Conservation (phyloP, 768 basidiomycete genomes). For the Leccinum broughii region DNA sequence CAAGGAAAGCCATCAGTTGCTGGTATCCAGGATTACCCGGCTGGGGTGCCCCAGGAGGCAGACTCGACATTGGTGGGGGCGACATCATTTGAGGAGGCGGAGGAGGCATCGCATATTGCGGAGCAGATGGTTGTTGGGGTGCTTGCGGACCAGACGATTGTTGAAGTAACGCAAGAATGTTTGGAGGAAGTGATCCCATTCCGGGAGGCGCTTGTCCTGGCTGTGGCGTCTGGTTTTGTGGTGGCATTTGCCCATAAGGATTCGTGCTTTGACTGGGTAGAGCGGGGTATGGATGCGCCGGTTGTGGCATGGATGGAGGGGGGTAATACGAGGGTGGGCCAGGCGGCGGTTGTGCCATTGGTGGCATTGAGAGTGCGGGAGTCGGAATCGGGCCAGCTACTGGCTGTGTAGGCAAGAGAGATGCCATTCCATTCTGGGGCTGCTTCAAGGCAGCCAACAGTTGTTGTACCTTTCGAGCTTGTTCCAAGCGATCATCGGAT, state of each 20-base stretch:
- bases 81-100: slow-evolving; percentile 47
- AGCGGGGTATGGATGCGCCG: slow-evolving; percentile 22
- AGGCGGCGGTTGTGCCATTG: slow-evolving; percentile 30
- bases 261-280: slow-evolving; percentile 21
- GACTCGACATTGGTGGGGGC: slow-evolving; percentile 41
- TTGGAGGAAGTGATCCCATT: slow-evolving; percentile 55
- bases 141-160: slow-evolving; percentile 42
- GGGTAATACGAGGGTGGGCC: slow-evolving; percentile 45
- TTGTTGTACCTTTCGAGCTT: slow-evolving; percentile 85
- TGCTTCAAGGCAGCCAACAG: slow-evolving; percentile 80
- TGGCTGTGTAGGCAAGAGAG: slow-evolving; percentile 26
- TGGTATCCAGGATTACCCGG: slow-evolving; percentile 51
- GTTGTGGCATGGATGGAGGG: slow-evolving; percentile 36
- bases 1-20: slow-evolving; percentile 70
- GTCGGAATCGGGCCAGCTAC: slow-evolving; percentile 39
- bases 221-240: slow-evolving; percentile 32
- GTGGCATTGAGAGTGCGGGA: slow-evolving; percentile 36
- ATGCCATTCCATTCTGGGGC: slow-evolving; percentile 42
- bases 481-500: slow-evolving; percentile 79
- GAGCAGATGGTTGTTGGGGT: slow-evolving; percentile 31
- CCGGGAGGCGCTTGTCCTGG: slow-evolving; percentile 37
- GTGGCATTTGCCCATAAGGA: slow-evolving; percentile 33
- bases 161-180: slow-evolving; percentile 68
- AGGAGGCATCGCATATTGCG: slow-evolving; percentile 39
- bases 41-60: slow-evolving; percentile 42